Conservation (phyloP, 805 yeast genomes). For the Scheffersomyces coipomensis region DNA sequence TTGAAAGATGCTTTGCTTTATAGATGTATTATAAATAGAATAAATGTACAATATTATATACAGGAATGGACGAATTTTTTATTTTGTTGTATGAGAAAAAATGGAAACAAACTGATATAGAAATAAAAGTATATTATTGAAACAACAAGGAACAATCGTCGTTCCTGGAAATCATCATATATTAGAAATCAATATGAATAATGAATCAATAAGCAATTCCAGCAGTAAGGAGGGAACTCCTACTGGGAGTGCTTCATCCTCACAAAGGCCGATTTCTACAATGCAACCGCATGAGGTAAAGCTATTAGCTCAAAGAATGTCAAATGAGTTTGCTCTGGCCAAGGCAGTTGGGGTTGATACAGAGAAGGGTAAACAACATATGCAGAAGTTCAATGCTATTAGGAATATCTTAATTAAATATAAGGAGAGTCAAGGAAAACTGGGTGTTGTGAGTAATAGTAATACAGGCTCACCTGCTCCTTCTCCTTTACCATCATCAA, state of each 20-base stretch:
- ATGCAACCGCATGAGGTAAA: background rate
- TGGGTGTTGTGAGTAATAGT: background rate
- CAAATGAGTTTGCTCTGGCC: constrained; percentile 57
- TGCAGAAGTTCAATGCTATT: constrained; percentile 59
- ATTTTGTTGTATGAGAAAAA: too few relatives aligned
- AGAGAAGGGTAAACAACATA: constrained; percentile 62
- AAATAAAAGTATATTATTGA: too few relatives aligned
- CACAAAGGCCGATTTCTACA: background rate
- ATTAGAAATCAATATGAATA: too few relatives aligned
- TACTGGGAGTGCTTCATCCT: background rate
- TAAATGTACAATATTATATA: too few relatives aligned
- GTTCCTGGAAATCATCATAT: too few relatives aligned
- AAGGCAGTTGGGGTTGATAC: constrained; percentile 58
- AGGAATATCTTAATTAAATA: constrained; percentile 57
- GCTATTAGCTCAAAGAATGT: background rate
- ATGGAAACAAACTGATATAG: too few relatives aligned
- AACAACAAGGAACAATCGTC: too few relatives aligned
- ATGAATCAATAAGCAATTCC: background rate
- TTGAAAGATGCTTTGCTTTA: constrained; percentile 48
- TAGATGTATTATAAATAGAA: background rate
- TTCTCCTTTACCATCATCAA: constrained; percentile 11
- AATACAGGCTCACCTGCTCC: background rate
- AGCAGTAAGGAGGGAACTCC: background rate
- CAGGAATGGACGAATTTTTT: too few relatives aligned
- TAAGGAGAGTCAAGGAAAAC: constrained; percentile 15